Evolutionary conservation across 768 basidiomycete species (phyloP).

Genomic region (Chiua virens): DNA sequence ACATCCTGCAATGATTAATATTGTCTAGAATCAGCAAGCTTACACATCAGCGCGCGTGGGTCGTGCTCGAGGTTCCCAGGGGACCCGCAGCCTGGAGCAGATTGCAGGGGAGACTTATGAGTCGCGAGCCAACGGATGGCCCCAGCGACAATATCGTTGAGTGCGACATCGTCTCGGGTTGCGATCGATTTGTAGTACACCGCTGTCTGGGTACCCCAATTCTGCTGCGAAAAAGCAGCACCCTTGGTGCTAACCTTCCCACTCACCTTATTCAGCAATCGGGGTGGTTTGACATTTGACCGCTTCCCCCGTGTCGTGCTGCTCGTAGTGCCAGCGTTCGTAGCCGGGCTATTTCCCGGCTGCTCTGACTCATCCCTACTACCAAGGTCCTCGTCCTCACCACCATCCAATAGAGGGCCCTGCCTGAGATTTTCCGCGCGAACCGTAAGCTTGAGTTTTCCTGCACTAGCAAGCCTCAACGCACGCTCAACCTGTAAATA

Average conservation of each 20-base stretch:
- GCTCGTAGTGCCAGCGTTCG: neutral
- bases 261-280: neutral
- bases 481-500: neutral
- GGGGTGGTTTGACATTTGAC: neutral
- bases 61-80: no score
- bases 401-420: no score
- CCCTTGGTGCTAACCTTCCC: neutral
- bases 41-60: no score
- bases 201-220: neutral
- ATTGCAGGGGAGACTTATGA: neutral
- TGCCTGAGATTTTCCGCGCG: no score
- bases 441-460: neutral
- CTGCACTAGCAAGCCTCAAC: neutral
- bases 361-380: no score
- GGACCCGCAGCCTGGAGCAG: no score
- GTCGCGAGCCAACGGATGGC: neutral
- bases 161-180: neutral
- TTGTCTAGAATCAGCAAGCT: no score
- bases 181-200: neutral
- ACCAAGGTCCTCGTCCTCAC: neutral
- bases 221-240: neutral
- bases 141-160: neutral
- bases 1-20: no score
- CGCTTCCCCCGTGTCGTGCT: neutral
- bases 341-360: neutral